Evolutionary conservation across 2,329 filamentous ascomycete genomes (phyloP), one percentile per base, ranked within the genome.

Genomic region (Zasmidium citrigriseum): DNA sequence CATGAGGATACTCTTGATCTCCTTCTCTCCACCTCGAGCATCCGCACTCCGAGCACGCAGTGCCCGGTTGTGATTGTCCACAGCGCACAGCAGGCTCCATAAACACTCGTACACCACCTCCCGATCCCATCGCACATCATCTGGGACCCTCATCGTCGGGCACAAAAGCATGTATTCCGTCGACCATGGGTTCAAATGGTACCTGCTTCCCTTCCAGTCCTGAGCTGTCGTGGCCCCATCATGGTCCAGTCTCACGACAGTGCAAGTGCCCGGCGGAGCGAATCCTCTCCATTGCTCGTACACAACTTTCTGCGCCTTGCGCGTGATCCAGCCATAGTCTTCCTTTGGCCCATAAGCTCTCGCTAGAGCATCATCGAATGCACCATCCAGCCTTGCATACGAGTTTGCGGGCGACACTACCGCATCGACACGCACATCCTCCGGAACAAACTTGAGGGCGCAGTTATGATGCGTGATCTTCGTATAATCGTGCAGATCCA

Each of bases 381-480:
- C 80, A 24, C 83, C 82, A 61, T 84, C 82, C 0, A 85, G 75
- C 1, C 76, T 75, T 24, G 76, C 82, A 65, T 83, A 84, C 1
- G 80, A 83, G 64, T 84, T 84, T 45, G 82, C 80, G 0, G 82
- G 82, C 1, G 82, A 84, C 21, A 83, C 80, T 45, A 84, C 70
- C 12, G 78, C 71, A 64, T 83, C 77, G 64, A 82, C 82, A 25
- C 70, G 70, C 9, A 75, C 67, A 0, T 59, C 52, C 0, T 64
- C 11, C 0, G 77, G 70, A 2, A 83, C 65, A 2, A 69, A 64
- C 10, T 73, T 68, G 4, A 84, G 74, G 5, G 70, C 68, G 46
- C 67, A 72, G 58, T 78, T 66, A 63, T 78, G 77, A 23, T 79
- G 63, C 4, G 74, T 72, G 54, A 77, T 63, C 9, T 62, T 55